These are phyloP conservation scores for Carex sylvatica DNA, from an alignment of 202 grass and related monocot genomes.

Conservation along the genomic window DNA sequence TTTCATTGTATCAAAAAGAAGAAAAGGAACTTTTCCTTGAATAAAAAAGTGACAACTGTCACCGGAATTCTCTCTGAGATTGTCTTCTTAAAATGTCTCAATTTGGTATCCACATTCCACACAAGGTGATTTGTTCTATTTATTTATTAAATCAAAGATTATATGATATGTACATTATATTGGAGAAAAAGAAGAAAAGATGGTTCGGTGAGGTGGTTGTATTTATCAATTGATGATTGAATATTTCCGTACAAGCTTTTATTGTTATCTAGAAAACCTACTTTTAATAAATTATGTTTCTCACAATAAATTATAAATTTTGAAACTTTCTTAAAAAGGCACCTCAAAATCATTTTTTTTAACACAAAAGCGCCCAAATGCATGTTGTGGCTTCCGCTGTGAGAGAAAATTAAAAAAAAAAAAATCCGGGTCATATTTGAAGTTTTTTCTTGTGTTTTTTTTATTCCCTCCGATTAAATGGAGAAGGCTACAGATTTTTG, in stretches of 20 bases:
- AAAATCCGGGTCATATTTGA: background rate
- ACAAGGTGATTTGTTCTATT: background rate
- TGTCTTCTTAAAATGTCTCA: constrained; percentile 11
- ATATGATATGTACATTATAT: background rate
- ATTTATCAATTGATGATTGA: constrained; percentile 4
- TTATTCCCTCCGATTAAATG: background rate
- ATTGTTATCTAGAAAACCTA: background rate
- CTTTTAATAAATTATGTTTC: background rate
- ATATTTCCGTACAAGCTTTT: background rate
- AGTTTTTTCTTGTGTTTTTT: background rate
- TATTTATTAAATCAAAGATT: constrained; percentile 5
- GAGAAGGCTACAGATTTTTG: background rate
- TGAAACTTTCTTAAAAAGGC: background rate
- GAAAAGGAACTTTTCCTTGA: background rate
- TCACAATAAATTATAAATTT: background rate
- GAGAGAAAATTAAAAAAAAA: background rate
- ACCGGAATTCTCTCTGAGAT: background rate
- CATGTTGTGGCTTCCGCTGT: background rate
- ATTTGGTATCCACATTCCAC: background rate
- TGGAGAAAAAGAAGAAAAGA: background rate
- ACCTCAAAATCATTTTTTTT: background rate
- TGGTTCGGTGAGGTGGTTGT: background rate
- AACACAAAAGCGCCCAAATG: background rate
- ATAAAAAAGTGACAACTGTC: background rate
- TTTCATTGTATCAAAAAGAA: background rate